These are phyloP conservation scores for Nigrospora sphaerica DNA, from an alignment of 2,329 filamentous ascomycete species.

Conservation along the genomic window DNA sequence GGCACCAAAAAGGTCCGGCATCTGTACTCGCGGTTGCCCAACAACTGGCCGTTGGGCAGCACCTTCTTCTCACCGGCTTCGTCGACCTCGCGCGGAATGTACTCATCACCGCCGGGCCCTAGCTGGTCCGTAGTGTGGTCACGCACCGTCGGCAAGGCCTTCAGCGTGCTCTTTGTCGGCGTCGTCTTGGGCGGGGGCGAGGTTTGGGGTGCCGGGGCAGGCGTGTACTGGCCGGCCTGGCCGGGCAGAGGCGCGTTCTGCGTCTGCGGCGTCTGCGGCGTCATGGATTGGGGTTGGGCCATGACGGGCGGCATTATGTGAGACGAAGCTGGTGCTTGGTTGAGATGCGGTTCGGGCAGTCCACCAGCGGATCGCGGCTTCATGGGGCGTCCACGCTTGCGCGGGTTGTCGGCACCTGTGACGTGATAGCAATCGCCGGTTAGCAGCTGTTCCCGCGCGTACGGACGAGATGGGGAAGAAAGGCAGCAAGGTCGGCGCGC, in stretches of 20 bases:
- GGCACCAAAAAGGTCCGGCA: conserved; percentile 92
- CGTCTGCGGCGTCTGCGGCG: conserved; percentile 47
- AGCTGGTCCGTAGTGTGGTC: conserved; percentile 97
- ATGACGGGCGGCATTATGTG: conserved; percentile 41
- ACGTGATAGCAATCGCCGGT: conserved; percentile 17
- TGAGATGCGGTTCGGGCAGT: conserved; percentile 42
- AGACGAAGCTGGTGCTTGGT: conserved; percentile 14
- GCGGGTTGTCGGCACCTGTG: conserved; percentile 40
- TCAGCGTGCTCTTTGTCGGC: conserved; percentile 76
- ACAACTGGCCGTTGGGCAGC: conserved; percentile 70
- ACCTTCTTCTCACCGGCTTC: conserved; percentile 94
- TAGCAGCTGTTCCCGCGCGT: conserved; percentile 18
- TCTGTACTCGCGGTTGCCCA: conserved; percentile 79
- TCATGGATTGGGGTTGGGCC: conserved; percentile 17
- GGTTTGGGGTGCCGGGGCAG: conserved; percentile 37
- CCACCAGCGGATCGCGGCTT: conserved; percentile 47
- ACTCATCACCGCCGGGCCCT: conserved; percentile 83
- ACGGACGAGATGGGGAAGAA: not conserved
- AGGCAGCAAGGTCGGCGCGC: too few species aligned
- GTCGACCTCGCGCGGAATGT: conserved; percentile 87
- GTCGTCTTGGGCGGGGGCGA: conserved; percentile 69
- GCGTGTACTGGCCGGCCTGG: conserved; percentile 33
- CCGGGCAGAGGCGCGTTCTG: conserved; percentile 37
- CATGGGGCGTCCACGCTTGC: conserved; percentile 56
- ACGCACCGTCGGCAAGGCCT: conserved; percentile 89